Base-by-base conservation (phyloP, 2,329 filamentous ascomycete genomes). In the Xylariaceae sp. region DNA sequence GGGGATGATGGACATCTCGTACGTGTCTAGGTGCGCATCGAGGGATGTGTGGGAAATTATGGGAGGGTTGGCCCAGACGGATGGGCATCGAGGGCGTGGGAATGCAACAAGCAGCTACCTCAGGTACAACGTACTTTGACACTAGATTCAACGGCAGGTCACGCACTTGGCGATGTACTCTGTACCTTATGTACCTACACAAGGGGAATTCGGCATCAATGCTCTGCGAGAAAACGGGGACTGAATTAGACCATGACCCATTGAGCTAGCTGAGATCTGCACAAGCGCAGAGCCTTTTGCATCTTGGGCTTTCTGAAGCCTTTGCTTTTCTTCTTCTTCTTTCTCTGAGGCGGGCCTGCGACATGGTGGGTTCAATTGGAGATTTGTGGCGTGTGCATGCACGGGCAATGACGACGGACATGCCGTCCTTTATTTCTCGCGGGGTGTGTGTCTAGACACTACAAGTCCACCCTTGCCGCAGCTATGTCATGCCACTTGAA, bases 21-120 rank as follows among this genome's bases (percentile, higher is more conserved):
- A 51, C 39, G 55, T 56, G 55, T 46, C 45, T 52, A 44, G n/a
- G n/a, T n/a, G n/a, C 44, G 47, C 52, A 53, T 46, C 45, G 53
- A 50, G 51, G 46, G 53, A 53, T 42, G 45, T 28, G 54, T 56
- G 57, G 58, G 55, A 59, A 58, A 59, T 57, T 52, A 55, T 55
- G 52, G 44, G 36, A 45, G 55, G 52, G 48, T 48, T 57, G 51
- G 54, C 36, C 51, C 46, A 33, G 52, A 48, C 46, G 46, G 45
- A 50, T 48, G 54, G 48, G 48, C 43, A 54, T 47, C 49, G 48
- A 46, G 48, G 45, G 12, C 19, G 17, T 28, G 16, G 13, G 16
- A n/a, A 6, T 22, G 40, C 40, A 42, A 22, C 12, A 42, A 17
- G 17, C 40, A 42, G 40, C 40, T 42, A 42, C 16, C 11, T 11